Percentiles rank a stretch among this genome's conserved stretches.
phyloP scores from a whole-genome alignment of 495 filamentous ascomycete genomes.

The Oleoguttula mirabilis region DNA sequence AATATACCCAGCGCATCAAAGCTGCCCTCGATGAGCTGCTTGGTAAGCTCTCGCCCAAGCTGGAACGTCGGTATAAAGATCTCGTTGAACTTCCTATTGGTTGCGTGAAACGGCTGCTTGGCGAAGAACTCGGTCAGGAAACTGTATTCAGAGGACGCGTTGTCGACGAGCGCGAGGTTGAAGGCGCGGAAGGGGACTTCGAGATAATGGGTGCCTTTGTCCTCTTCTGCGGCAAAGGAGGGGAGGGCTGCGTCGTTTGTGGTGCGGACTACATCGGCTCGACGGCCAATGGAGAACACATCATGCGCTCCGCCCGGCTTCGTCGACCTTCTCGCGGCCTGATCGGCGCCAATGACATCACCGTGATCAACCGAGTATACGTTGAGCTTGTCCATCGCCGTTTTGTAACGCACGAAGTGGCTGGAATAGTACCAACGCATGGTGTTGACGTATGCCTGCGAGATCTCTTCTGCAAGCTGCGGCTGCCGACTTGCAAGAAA shows the following conservation, averaged over 20 bases:
- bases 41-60: constrained; percentile 65
- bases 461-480: constrained; percentile 71
- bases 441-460: constrained; percentile 90
- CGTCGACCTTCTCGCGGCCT: constrained; percentile 12
- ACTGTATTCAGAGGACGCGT: constrained; percentile 86
- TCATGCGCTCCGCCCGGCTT: constrained; percentile 52
- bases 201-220: constrained; percentile 69
- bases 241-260: constrained; percentile 58
- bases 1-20: constrained; percentile 77
- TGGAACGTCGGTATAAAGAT: constrained; percentile 79
- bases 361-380: constrained; percentile 70
- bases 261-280: constrained; percentile 65
- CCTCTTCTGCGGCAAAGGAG: constrained; percentile 79
- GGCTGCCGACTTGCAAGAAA: constrained; percentile 73
- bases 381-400: constrained; percentile 71
- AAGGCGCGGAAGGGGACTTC: constrained; percentile 87
- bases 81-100: constrained; percentile 56
- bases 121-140: constrained; percentile 87
- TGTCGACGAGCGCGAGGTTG: constrained; percentile 87
- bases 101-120: constrained; percentile 40
- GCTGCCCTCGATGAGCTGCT: constrained; percentile 53
- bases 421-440: constrained; percentile 97
- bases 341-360: constrained; percentile 72
- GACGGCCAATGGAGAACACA: constrained; percentile 73
- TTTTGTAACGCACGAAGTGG: constrained; percentile 80